Conservation (phyloP, 345 rosid species). For the Psidium guajava region DNA sequence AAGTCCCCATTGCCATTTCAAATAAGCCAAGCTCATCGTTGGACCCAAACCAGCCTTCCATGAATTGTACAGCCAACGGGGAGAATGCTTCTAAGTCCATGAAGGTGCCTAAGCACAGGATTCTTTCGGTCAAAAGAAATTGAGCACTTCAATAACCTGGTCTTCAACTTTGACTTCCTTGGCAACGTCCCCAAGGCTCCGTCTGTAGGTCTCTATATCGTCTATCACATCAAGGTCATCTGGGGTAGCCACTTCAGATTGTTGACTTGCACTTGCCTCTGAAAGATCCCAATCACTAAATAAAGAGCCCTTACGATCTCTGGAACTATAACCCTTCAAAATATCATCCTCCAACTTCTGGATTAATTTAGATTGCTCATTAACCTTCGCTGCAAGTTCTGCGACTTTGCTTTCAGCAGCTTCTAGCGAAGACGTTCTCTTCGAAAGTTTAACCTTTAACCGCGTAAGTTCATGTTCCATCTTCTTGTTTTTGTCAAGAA, state of each 20-base stretch:
- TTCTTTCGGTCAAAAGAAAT: too few species aligned
- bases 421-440: conserved; percentile 65
- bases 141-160: too few species aligned
- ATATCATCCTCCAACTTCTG: conserved; percentile 98
- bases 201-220: too few species aligned
- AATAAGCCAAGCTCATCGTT: too few species aligned
- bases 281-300: conserved; percentile 93
- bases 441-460: conserved; percentile 85
- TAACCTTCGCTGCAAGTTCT: conserved; percentile 61
- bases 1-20: too few species aligned
- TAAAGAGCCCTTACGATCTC: conserved; percentile 57
- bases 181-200: too few species aligned
- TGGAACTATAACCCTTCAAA: conserved; percentile 87
- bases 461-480: conserved; percentile 97
- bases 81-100: too few species aligned
- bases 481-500: conserved; percentile 92
- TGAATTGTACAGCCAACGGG: too few species aligned
- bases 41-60: too few species aligned
- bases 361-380: conserved; percentile 73
- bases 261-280: conserved; percentile 55
- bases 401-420: conserved; percentile 57
- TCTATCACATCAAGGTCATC: too few species aligned
- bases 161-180: too few species aligned
- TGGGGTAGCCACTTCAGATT: conserved; percentile 91
- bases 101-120: too few species aligned